phyloP scores from a whole-genome alignment of 164 flowering plant species.

The Tetrastigma voinierianum region DNA sequence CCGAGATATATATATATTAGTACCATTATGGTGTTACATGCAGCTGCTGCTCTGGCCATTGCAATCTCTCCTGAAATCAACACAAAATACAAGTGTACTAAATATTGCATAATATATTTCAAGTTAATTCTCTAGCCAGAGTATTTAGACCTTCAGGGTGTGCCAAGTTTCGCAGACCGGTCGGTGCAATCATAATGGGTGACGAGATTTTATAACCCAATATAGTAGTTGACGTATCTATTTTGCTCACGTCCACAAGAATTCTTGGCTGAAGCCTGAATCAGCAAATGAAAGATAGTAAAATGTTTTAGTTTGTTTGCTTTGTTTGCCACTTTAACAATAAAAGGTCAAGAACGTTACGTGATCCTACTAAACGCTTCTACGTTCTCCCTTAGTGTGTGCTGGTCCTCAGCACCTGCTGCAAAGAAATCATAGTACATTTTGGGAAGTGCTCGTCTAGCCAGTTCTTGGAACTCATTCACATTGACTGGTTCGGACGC shows the following conservation, averaged over 20 bases:
- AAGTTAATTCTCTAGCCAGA: neutral
- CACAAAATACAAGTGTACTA: slow-evolving; percentile 3
- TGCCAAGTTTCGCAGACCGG: slow-evolving; percentile 61
- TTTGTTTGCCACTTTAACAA: neutral
- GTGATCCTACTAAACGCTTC: slow-evolving; percentile 68
- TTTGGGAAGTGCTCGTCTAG: slow-evolving; percentile 66
- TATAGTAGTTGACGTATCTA: slow-evolving; percentile 58
- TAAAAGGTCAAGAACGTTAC: slow-evolving; percentile 26
- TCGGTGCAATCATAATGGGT: slow-evolving; percentile 84
- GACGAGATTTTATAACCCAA: slow-evolving; percentile 60
- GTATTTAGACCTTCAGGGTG: slow-evolving; percentile 60
- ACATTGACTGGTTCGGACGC: slow-evolving; percentile 60
- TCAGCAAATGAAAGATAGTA: slow-evolving; percentile 2
- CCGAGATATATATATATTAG: neutral
- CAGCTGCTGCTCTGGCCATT: slow-evolving; percentile 82
- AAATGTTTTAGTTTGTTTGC: slow-evolving; percentile 1
- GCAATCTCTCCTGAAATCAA: slow-evolving; percentile 64
- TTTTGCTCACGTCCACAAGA: slow-evolving; percentile 70
- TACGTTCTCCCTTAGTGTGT: slow-evolving; percentile 64
- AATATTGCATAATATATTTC: neutral
- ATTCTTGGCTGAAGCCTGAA: slow-evolving; percentile 73
- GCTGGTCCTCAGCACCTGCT: slow-evolving; percentile 77
- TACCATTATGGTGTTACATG: slow-evolving; percentile 79
- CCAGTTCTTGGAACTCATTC: slow-evolving; percentile 67
- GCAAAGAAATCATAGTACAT: slow-evolving; percentile 76